These are phyloP conservation scores for Trypanosoma theileri DNA, from an alignment of 208 protist genomes.

Conservation along the genomic window DNA sequence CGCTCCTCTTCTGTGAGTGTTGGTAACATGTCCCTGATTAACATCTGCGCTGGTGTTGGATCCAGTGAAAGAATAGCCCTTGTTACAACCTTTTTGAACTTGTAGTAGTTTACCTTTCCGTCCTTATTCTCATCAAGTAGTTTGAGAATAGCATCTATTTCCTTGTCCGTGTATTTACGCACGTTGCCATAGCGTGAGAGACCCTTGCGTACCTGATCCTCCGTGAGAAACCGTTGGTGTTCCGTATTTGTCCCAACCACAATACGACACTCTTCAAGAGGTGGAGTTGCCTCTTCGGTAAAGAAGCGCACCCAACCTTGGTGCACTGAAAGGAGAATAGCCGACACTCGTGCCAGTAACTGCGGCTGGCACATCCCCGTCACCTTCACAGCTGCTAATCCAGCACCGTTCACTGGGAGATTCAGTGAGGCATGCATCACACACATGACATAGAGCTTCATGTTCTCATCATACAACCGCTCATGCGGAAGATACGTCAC, in stretches of 20 bases:
- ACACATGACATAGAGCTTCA: constrained; percentile 91
- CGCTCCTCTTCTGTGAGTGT: constrained; percentile 75
- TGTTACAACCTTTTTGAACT: constrained; percentile 85
- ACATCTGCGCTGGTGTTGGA: constrained; percentile 51
- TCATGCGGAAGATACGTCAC: constrained; percentile 74
- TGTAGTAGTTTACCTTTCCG: constrained; percentile 85
- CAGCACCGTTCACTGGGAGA: constrained; percentile 49
- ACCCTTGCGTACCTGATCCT: constrained; percentile 64
- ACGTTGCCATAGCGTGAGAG: constrained; percentile 37
- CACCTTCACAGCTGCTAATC: constrained; percentile 90
- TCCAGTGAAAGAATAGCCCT: constrained; percentile 65
- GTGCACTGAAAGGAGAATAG: constrained; percentile 87
- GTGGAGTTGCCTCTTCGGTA: constrained; percentile 57
- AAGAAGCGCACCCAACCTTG: constrained; percentile 82
- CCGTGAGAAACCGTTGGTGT: constrained; percentile 63
- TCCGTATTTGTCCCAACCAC: constrained; percentile 74
- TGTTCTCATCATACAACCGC: constrained; percentile 85
- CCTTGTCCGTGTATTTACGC: constrained; percentile 44
- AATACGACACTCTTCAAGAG: constrained; percentile 87
- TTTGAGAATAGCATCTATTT: constrained; percentile 56
- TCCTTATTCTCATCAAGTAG: constrained; percentile 66
- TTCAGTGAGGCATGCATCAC: constrained; percentile 86
- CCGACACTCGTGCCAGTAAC: constrained; percentile 87
- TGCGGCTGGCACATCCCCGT: constrained; percentile 91
- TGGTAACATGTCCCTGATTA: constrained; percentile 65